Evolutionary conservation across 805 yeast species (phyloP), one percentile per base, ranked within the genome.

Genomic region (Maudiozyma saulgeensis): DNA sequence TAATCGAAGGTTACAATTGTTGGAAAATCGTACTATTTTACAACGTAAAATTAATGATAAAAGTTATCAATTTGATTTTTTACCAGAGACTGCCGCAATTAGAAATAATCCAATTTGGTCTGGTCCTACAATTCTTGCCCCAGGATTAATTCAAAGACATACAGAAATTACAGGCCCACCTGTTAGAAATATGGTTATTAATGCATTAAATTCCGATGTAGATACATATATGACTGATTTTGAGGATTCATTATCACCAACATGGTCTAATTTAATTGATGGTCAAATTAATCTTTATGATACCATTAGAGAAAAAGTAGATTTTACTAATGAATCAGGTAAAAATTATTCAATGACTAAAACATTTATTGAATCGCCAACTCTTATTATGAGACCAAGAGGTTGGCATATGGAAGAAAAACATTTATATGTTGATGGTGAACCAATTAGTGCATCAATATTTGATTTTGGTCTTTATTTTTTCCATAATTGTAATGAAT

Each of bases 141-240:
- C 82, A 40, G 88, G 89, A 46, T 70, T 85, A 58, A 77, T 77
- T 51, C 84, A 82, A 64, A 78, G 95, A 70, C 77, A 88, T 63
- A 81, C 80, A 42, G 93, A 85, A 68, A 85, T 85, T 66, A 85
- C 95, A 23, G 95, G 95, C 46, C 95, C 95, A 19, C 85, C 90
- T 48, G 84, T 84, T 63, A 77, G 91, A 55, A 83, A 85, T 59
- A 85, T 85, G 95, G 79, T 85, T 54, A 80, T 85, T 61, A 85
- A 84, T 62, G 93, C 91, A 2, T 74, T 85, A 64, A 85, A 85
- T 68, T 81, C 90, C 0, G 74, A 77, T 48, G 93, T 85, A 42
- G 84, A 84, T 53, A 84, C 93, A 31, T 85, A 85, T 65, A 85
- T 85, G 93, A 82, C 88, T 41, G 95, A 85, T 71, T 83, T 85